Evolutionary conservation across 441 rosid genomes (phyloP).

Genomic region (Populus trichocarpa): DNA sequence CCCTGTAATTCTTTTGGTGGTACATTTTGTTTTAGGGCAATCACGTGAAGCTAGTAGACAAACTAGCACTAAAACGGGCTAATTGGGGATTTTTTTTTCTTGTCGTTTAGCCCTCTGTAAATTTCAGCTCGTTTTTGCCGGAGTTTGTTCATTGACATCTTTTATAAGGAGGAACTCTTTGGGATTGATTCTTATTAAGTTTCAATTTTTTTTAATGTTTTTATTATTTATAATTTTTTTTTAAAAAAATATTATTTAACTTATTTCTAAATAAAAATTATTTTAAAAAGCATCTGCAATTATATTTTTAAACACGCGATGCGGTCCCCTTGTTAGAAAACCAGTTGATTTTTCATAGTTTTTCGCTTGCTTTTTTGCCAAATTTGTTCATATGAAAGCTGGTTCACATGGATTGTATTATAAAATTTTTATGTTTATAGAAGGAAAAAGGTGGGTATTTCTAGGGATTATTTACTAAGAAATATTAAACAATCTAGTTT

Average conservation of each 20-base stretch:
- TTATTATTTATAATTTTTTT: neutral
- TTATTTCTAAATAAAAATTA: no score
- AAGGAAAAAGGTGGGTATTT: neutral
- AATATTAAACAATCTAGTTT: neutral
- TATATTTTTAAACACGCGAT: no score
- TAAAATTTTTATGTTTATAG: neutral
- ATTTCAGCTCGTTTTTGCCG: constrained; percentile 33
- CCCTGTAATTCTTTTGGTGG: constrained; percentile 1
- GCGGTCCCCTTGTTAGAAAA: neutral
- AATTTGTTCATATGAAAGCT: neutral
- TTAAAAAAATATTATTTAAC: no score
- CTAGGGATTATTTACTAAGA: neutral
- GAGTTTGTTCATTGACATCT: neutral
- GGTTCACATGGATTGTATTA: neutral
- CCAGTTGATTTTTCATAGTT: no score
- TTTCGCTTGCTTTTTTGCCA: neutral
- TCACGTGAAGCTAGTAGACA: constrained; percentile 71
- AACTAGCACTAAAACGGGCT: constrained; percentile 23
- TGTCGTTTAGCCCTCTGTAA: constrained; percentile 37
- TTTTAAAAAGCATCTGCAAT: no score
- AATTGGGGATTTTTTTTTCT: constrained; percentile 20
- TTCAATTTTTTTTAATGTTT: neutral
- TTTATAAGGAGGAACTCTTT: neutral
- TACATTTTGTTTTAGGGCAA: neutral
- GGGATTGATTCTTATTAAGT: neutral